phyloP scores from a whole-genome alignment of 306 rosid species.

The Lithocarpus polystachyus region DNA sequence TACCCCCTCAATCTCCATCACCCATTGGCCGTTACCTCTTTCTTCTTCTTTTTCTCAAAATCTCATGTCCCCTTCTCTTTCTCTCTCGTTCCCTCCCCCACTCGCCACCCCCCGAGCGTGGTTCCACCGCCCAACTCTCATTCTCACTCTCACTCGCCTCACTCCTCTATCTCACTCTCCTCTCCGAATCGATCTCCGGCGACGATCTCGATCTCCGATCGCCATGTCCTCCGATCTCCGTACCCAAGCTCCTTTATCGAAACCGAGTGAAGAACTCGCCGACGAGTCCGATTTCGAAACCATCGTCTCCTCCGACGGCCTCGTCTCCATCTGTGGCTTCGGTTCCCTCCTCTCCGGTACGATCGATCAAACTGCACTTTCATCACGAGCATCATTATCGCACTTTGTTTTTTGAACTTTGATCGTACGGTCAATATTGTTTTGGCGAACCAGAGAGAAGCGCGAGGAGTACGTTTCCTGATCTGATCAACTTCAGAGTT shows the following conservation, averaged over 20 bases:
- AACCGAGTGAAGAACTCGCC: conserved; percentile 36
- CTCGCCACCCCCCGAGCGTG: conserved; percentile 25
- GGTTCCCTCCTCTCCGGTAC: conserved; percentile 93
- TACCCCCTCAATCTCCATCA: neutral
- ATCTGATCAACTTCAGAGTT: conserved; percentile 65
- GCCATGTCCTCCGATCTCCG: conserved; percentile 12
- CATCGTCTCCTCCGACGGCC: conserved; percentile 44
- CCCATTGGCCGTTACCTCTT: too few species aligned
- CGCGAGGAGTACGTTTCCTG: conserved; percentile 89
- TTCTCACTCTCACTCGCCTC: neutral
- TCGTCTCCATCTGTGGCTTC: conserved; percentile 79
- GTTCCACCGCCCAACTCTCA: conserved; percentile 9
- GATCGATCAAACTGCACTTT: neutral
- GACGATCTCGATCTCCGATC: conserved; percentile 8
- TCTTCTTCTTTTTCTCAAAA: neutral
- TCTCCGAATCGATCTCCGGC: conserved; percentile 9
- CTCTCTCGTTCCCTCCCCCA: conserved; percentile 11
- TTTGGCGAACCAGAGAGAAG: conserved; percentile 54
- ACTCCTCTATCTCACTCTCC: neutral
- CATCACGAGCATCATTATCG: neutral
- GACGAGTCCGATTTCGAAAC: conserved; percentile 41
- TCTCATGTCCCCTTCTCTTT: conserved; percentile 7
- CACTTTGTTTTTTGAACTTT: neutral
- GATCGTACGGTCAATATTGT: neutral
- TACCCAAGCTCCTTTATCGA: neutral